Conservation (phyloP, 108 stramenopile species). For the Nitzschia sp. region DNA sequence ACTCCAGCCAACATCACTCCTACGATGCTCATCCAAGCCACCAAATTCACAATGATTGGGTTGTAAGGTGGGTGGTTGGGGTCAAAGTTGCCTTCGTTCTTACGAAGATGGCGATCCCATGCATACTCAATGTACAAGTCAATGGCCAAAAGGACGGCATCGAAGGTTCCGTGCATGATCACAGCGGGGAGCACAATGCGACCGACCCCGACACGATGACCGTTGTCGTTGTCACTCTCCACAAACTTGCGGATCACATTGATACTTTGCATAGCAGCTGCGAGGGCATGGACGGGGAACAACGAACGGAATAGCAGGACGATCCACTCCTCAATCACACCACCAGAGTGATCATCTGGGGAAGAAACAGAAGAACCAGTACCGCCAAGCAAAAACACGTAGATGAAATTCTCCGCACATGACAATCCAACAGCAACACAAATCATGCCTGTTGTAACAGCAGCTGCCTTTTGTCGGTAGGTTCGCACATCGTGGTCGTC, state of each 20-base stretch:
- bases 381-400: slow-evolving; percentile 87
- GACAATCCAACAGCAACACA: slow-evolving; percentile 84
- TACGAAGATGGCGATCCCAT: slow-evolving; percentile 60
- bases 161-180: slow-evolving; percentile 82
- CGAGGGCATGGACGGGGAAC: slow-evolving; percentile 83
- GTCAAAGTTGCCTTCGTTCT: slow-evolving; percentile 58
- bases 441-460: slow-evolving; percentile 88
- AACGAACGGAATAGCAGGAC: slow-evolving; percentile 77
- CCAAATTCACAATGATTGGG: slow-evolving; percentile 52
- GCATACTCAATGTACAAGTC: slow-evolving; percentile 73
- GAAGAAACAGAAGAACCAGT: slow-evolving; percentile 10
- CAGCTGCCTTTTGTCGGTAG: slow-evolving; percentile 78
- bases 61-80: slow-evolving; percentile 59
- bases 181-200: slow-evolving; percentile 77
- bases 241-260: slow-evolving; percentile 83
- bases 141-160: slow-evolving; percentile 74
- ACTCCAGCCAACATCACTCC: slow-evolving; percentile 60
- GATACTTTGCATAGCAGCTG: slow-evolving; percentile 86
- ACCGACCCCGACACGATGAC: slow-evolving; percentile 81
- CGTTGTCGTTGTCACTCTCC: slow-evolving; percentile 52
- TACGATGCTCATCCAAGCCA: slow-evolving; percentile 63
- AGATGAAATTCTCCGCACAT: slow-evolving; percentile 86
- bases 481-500: slow-evolving; percentile 74
- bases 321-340: slow-evolving; percentile 60
- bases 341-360: slow-evolving; percentile 17